Evolutionary conservation across 2,329 filamentous ascomycete species (phyloP).

Genomic region (Ambrosiella beaveri): DNA sequence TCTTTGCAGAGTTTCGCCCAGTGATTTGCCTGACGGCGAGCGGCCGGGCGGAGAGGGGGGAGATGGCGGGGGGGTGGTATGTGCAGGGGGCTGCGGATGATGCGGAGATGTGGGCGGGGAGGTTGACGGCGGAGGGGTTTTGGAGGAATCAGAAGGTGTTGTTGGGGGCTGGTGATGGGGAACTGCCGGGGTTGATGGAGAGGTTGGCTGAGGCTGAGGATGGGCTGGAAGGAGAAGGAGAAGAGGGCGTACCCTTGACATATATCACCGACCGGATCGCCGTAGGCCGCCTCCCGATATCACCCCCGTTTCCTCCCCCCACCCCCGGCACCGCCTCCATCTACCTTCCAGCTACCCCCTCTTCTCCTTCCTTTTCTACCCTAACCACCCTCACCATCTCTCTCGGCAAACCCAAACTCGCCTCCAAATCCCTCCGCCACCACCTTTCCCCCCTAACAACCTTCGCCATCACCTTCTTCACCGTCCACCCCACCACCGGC

Average conservation of each 20-base stretch:
- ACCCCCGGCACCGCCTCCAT: background rate
- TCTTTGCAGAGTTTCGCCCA: conserved; percentile 46
- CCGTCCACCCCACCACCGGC: background rate
- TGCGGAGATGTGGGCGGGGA: conserved; percentile 78
- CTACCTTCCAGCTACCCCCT: conserved; percentile 25
- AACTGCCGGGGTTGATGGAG: conserved; percentile 35
- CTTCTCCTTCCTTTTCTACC: conserved; percentile 26
- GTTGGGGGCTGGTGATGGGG: conserved; percentile 46
- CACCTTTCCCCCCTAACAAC: conserved; percentile 45
- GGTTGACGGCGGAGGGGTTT: conserved; percentile 61
- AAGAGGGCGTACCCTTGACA: conserved; percentile 6
- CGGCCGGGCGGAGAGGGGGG: conserved; percentile 48
- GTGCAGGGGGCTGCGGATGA: conserved; percentile 93
- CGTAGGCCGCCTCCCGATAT: conserved; percentile 18
- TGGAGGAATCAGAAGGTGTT: conserved; percentile 52
- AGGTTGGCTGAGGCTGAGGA: conserved; percentile 21
- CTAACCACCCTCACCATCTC: conserved; percentile 26
- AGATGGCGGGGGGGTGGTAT: conserved; percentile 44
- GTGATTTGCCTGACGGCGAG: conserved; percentile 79
- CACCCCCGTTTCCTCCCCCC: conserved; percentile 15
- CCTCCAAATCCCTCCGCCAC: conserved; percentile 64
- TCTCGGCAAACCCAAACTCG: conserved; percentile 56
- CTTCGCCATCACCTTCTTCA: conserved; percentile 27
- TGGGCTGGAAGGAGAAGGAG: conserved; percentile 14
- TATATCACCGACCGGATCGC: conserved; percentile 23